Evolutionary conservation across 331 rosid species (phyloP).

Genomic region (Malus hybrid): DNA sequence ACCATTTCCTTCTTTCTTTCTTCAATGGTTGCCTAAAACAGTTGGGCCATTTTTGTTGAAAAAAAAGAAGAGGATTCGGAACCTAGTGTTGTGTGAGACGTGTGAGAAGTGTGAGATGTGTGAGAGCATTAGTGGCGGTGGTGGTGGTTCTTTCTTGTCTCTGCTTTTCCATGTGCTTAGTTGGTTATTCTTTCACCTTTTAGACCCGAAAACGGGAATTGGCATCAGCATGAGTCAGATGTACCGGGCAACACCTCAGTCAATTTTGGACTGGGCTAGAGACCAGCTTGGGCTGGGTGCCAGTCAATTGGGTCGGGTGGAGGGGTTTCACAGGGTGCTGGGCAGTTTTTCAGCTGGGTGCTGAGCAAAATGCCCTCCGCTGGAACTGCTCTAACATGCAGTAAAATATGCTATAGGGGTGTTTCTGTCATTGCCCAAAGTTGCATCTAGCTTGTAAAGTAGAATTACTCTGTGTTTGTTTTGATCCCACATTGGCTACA

Average conservation of each 20-base stretch:
- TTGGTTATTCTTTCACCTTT: slow-evolving; percentile 10
- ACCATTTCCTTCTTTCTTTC: background rate
- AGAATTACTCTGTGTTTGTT: background rate
- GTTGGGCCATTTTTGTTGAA: slow-evolving; percentile 19
- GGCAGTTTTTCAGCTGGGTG: no score
- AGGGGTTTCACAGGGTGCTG: no score
- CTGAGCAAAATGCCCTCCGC: no score
- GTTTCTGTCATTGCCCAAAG: background rate
- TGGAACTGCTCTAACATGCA: background rate
- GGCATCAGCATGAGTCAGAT: no score
- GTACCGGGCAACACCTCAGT: no score
- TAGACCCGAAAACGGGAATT: no score
- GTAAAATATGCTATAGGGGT: background rate
- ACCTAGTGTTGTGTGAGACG: slow-evolving; percentile 8
- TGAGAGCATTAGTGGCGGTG: slow-evolving; percentile 22
- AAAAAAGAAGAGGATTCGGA: slow-evolving; percentile 13
- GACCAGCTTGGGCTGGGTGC: no score
- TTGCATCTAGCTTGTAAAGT: background rate
- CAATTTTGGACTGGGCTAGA: no score
- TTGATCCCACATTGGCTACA: no score
- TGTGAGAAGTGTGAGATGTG: background rate
- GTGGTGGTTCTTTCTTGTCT: slow-evolving; percentile 22
- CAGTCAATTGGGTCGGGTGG: no score
- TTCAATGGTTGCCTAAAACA: background rate
- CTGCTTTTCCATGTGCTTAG: slow-evolving; percentile 48